Evolutionary conservation across 2,329 filamentous ascomycete genomes (phyloP), one percentile per base, ranked within the genome.

Genomic region (Chaetomiaceae sp.): DNA sequence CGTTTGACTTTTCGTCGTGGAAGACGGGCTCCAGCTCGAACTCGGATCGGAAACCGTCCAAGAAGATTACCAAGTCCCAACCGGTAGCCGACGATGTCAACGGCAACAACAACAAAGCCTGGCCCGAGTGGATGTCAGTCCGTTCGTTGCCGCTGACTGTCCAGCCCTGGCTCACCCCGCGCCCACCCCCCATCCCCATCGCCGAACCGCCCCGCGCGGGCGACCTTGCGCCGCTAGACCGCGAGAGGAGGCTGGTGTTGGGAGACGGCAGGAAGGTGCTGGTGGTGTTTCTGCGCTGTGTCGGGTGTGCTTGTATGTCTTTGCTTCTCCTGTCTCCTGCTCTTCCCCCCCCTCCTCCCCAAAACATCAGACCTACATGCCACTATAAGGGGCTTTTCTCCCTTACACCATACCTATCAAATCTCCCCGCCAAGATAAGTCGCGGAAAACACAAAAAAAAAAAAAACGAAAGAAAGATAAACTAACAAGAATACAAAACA

Each of bases 221-320:
- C 27, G 73, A 77, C 46, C 59, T 69, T 40, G 75, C 75, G 3
- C 77, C 77, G 2, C 53, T 68, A 1, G 76, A 79, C 57, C 67
- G 69, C 25, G 72, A 75, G 37, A 62, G 70, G 25, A 70, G 69
- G 58, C 61, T 79, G 34, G 60, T 62, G 6, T 63, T 76, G 21
- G 73, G 70, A 12, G 65, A 68, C n/a, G 74, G 74, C 0, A 68
- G 63, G 46, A 71, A 68, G 12, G 68, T 72, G 2, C 59, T 79
- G 14, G 67, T 79, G 9, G 72, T 79, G 17, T 79, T 80, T 58
- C 57, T 79, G 48, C 73, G 77, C 9, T 80, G 76, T 45, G 76
- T 78, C 12, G 77, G 76, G 6, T 79, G 77, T 62, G 77, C 77
- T 7, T 79, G 76, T 79, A 69, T 55, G 75, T 69, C 25, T 45